Evolutionary conservation across 2,329 filamentous ascomycete species (phyloP).

Genomic region (Ceratocystis papillata): DNA sequence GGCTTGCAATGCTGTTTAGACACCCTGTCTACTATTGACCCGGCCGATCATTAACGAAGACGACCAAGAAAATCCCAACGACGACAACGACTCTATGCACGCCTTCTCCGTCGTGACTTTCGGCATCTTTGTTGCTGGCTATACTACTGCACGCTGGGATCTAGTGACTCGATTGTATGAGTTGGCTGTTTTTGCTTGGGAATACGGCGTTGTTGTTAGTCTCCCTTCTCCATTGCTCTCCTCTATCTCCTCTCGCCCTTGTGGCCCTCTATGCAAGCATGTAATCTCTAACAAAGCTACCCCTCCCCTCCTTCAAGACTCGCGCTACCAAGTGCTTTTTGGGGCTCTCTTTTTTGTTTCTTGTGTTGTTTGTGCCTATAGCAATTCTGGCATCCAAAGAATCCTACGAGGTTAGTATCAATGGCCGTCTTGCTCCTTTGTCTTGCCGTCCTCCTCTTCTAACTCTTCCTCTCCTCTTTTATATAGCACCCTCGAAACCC

Average conservation of each 20-base stretch:
- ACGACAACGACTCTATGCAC: constrained; percentile 63
- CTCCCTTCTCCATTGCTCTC: constrained; percentile 9
- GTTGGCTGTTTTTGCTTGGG: constrained; percentile 92
- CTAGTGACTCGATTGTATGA: constrained; percentile 95
- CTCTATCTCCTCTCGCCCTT: background rate
- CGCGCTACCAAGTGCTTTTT: constrained; percentile 23
- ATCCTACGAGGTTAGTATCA: constrained; percentile 57
- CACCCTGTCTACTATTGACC: constrained; percentile 14
- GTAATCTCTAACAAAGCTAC: constrained; percentile 16
- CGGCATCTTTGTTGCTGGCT: constrained; percentile 98
- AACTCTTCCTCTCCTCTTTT: constrained; percentile 12
- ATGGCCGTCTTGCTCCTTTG: background rate
- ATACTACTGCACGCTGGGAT: constrained; percentile 98
- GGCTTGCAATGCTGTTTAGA: constrained; percentile 18
- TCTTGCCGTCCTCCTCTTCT: background rate
- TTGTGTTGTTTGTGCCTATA: constrained; percentile 72
- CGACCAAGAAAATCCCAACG: constrained; percentile 28
- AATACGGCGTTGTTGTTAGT: constrained; percentile 91
- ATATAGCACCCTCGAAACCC: constrained; percentile 68
- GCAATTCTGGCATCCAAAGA: constrained; percentile 73
- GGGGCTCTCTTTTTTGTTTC: constrained; percentile 75
- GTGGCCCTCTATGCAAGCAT: background rate
- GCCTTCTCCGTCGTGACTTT: constrained; percentile 91
- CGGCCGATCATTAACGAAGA: constrained; percentile 11
- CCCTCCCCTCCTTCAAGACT: constrained; percentile 15